phyloP scores from a whole-genome alignment of 1,139 yeast genomes.

The Saccharomyces uvarum region DNA sequence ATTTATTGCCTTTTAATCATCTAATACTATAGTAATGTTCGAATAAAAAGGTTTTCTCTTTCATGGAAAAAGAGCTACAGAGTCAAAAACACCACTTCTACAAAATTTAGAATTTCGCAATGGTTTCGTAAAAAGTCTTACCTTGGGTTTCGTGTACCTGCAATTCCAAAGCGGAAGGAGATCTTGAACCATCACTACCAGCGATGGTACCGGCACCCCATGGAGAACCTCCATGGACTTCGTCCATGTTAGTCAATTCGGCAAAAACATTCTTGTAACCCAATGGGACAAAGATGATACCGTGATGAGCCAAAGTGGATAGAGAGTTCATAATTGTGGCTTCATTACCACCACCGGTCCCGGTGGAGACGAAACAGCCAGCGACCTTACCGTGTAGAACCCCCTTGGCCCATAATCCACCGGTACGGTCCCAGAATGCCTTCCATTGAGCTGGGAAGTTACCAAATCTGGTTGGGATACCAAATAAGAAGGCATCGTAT shows the following conservation, averaged over 20 bases:
- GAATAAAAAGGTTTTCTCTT: neutral
- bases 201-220: constrained; percentile 84
- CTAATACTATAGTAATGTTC: neutral
- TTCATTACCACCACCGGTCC: constrained; percentile 82
- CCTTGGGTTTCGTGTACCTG: constrained; percentile 55
- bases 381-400: constrained; percentile 68
- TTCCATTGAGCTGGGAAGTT: constrained; percentile 75
- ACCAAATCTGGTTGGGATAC: constrained; percentile 81
- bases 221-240: constrained; percentile 72
- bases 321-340: constrained; percentile 56
- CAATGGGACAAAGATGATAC: constrained; percentile 70
- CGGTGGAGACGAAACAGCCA: constrained; percentile 71
- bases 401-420: constrained; percentile 77
- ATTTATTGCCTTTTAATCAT: neutral
- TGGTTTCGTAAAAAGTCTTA: constrained; percentile 40
- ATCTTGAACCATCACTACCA: constrained; percentile 68
- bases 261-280: constrained; percentile 64
- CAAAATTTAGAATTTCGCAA: constrained; percentile 12
- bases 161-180: constrained; percentile 55
- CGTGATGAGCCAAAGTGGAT: constrained; percentile 70
- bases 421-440: constrained; percentile 76
- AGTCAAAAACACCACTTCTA: neutral
- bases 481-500: constrained; percentile 73
- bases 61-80: neutral
- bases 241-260: constrained; percentile 49